Conservation (phyloP, 768 basidiomycete genomes). For the Kwoniella europaea region DNA sequence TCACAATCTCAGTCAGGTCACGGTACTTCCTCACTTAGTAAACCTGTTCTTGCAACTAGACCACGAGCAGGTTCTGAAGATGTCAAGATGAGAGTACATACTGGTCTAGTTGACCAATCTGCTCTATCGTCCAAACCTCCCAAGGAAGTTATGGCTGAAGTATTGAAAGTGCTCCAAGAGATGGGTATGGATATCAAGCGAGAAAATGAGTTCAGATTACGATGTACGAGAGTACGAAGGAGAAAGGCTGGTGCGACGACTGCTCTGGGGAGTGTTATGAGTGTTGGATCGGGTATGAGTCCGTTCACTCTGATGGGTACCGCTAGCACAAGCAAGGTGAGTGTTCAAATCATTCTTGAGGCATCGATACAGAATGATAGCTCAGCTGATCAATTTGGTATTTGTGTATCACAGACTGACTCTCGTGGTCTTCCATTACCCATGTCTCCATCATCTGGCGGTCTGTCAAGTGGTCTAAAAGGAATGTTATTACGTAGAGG, state of each 20-base stretch:
- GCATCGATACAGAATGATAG: not conserved
- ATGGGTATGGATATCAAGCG: constrained; percentile 89
- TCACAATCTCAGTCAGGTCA: constrained; percentile 2
- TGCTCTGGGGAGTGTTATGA: constrained; percentile 60
- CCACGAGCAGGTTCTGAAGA: constrained; percentile 55
- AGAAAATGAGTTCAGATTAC: constrained; percentile 88
- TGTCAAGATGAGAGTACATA: constrained; percentile 72
- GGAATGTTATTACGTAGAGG: constrained; percentile 88
- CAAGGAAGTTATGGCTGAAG: constrained; percentile 83
- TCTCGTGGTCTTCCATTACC: constrained; percentile 85
- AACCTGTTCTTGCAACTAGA: constrained; percentile 16
- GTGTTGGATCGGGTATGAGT: constrained; percentile 59
- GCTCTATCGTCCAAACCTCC: constrained; percentile 84
- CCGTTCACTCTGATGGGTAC: constrained; percentile 77
- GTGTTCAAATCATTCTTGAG: constrained; percentile 54
- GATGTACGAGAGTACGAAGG: constrained; percentile 79
- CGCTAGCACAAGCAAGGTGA: constrained; percentile 83
- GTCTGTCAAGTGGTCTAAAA: constrained; percentile 74
- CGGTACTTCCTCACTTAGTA: constrained; percentile 13
- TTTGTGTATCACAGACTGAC: constrained; percentile 68
- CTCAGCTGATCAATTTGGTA: constrained; percentile 24
- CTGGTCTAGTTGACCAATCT: constrained; percentile 88
- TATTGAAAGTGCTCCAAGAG: constrained; percentile 74
- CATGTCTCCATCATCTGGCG: constrained; percentile 67
- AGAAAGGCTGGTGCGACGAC: constrained; percentile 63